Conservation (phyloP, 148 eudicot genomes). For the Simmondsia chinensis region DNA sequence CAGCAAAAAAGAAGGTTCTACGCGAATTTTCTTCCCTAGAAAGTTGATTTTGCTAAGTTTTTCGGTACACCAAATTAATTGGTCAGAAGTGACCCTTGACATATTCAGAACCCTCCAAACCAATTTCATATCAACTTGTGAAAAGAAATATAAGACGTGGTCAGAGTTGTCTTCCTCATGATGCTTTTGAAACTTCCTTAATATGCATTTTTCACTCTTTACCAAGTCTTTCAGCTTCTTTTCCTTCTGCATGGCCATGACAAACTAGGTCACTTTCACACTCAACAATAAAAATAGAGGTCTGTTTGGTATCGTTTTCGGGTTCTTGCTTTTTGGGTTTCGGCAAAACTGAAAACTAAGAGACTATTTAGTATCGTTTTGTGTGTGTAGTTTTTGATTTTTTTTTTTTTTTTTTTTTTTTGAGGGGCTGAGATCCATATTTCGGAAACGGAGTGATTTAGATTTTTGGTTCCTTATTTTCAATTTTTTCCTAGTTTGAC, state of each 20-base stretch:
- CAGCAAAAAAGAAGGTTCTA: conserved; percentile 68
- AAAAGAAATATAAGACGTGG: conserved; percentile 59
- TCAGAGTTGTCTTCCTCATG: conserved; percentile 34
- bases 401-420: no score
- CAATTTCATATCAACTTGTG: conserved; percentile 72
- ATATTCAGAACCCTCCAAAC: conserved; percentile 72
- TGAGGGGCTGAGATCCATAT: no score
- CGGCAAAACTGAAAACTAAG: no score
- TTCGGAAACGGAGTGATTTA: no score
- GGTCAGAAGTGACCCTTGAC: conserved; percentile 68
- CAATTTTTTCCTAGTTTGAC: no score
- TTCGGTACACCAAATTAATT: conserved; percentile 69
- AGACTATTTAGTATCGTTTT: no score
- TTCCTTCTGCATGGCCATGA: conserved; percentile 89
- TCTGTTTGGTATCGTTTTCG: no score
- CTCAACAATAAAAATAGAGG: no score
- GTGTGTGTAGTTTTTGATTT: no score
- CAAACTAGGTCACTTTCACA: no score
- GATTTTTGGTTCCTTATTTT: no score
- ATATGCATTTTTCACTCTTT: conserved; percentile 54
- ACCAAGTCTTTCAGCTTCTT: conserved; percentile 54
- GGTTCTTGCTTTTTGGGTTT: no score
- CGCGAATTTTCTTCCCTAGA: conserved; percentile 38
- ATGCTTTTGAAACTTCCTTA: conserved; percentile 36
- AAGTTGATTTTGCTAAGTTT: conserved; percentile 56